A percentile compares a stretch with the other conserved stretches of the same genome.
These are phyloP conservation scores for Aspergillus niger DNA, from an alignment of 2,329 filamentous ascomycete species.

Conservation along the genomic window DNA sequence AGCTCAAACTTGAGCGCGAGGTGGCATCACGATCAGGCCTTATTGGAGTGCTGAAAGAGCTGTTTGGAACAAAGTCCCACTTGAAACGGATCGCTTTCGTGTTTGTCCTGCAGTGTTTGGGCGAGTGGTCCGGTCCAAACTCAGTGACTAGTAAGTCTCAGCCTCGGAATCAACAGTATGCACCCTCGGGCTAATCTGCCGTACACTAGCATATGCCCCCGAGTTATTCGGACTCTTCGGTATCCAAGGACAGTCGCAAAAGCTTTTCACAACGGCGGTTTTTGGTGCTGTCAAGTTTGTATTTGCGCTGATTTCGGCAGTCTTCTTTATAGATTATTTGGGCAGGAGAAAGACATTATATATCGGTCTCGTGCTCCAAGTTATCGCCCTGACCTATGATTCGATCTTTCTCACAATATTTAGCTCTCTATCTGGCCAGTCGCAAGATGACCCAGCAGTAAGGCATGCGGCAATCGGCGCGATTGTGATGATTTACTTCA, in stretches of 20 bases:
- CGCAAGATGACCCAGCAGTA: conserved; percentile 5
- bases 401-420: conserved; percentile 16
- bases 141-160: conserved; percentile 62
- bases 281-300: conserved; percentile 49
- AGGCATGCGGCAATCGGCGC: conserved; percentile 37
- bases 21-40: background rate
- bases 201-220: conserved; percentile 59
- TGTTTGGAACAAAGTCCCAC: background rate
- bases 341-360: conserved; percentile 45
- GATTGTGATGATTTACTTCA: conserved; percentile 9
- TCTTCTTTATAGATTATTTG: conserved; percentile 50
- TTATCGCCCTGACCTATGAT: conserved; percentile 45
- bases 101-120: conserved; percentile 64
- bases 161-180: background rate
- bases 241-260: conserved; percentile 37
- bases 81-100: background rate
- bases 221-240: conserved; percentile 72
- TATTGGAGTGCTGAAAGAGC: background rate
- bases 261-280: conserved; percentile 45
- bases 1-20: conserved; percentile 7
- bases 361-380: conserved; percentile 39
- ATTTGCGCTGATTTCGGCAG: conserved; percentile 43
- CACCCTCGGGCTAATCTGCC: background rate
- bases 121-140: conserved; percentile 71
- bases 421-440: background rate